phyloP scores from a whole-genome alignment of 768 basidiomycete species.

The Gloeopeniophorella convolvens region DNA sequence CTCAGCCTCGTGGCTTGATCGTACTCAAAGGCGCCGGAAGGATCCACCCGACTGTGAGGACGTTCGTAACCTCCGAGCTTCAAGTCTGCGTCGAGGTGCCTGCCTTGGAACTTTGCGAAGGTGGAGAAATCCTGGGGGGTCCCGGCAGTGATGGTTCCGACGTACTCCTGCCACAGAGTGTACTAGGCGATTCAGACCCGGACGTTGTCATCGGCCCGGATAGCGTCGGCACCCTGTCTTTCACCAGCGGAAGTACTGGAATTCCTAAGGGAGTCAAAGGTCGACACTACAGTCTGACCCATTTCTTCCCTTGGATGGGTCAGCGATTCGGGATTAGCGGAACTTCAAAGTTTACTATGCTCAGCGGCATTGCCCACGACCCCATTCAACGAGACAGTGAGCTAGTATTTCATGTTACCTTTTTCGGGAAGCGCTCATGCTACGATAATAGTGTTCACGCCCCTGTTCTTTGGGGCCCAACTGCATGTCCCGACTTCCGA shows the following conservation, averaged over 20 bases:
- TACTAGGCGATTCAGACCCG: constrained; percentile 65
- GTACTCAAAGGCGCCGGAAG: constrained; percentile 86
- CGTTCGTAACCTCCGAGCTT: constrained; percentile 72
- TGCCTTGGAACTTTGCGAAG: constrained; percentile 66
- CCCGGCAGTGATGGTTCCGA: constrained; percentile 39
- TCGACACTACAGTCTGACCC: constrained; percentile 91
- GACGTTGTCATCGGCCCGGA: constrained; percentile 89
- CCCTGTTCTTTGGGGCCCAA: constrained; percentile 93
- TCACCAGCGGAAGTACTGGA: constrained; percentile 96
- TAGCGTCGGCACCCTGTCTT: constrained; percentile 87
- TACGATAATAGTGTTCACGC: constrained; percentile 78
- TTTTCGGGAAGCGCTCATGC: constrained; percentile 5
- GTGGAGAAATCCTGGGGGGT: constrained; percentile 66
- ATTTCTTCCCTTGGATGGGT: constrained; percentile 99
- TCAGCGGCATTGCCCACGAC: constrained; percentile 98
- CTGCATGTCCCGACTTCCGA: constrained; percentile 95
- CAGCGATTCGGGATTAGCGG: constrained; percentile 70
- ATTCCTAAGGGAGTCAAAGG: constrained; percentile 98
- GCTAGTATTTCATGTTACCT: constrained; percentile 29
- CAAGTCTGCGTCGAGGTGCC: constrained; percentile 88
- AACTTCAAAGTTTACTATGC: constrained; percentile 90
- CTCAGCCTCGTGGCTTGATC: constrained; percentile 84
- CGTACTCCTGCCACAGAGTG: constrained; percentile 47
- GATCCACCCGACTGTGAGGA: constrained; percentile 73
- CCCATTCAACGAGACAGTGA: constrained; percentile 97